Evolutionary conservation across 768 basidiomycete species (phyloP), one percentile per base, ranked within the genome.

Genomic region (Sarcomyxa edulis): DNA sequence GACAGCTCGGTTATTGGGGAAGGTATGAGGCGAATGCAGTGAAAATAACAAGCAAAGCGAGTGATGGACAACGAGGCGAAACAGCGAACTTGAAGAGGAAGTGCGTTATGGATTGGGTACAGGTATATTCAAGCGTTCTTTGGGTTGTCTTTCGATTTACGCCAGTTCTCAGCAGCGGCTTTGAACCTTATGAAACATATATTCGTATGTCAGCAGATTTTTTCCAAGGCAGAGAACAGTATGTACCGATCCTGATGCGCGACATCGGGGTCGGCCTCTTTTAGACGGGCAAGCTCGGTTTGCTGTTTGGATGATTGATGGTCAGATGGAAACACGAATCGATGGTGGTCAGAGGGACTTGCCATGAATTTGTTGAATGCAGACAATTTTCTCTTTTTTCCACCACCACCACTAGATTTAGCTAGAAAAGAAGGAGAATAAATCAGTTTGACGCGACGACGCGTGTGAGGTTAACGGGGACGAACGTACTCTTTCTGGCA

Each of bases 281-380:
- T 88, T 57, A 89, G 69, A 41, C 83, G 80, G 23, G 80, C 78
- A 71, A 88, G 78, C 57, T 88, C 85, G 15, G 72, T 65, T 70
- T 85, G 77, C 83, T 87, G 24, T 15, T 11, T 15, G 33, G 19
- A 21, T 30, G n/a, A 32, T 3, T n/a, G 11, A 12, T 12, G 21
- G 7, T 31, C 33, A 14, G 29, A 31, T 2, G 11, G 7, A 22
- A 32, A 11, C 16, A 30, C 12, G 16, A 36, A 25, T 35, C 23
- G 29, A 21, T 18, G n/a, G n/a, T 35, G n/a, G n/a, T n/a, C n/a
- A n/a, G n/a, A n/a, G 10, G 12, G 7, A 24, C 64, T 40, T 44
- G 71, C 73, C 71, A 76, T 73, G 57, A 82, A 90, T 57, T 81
- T 84, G 57, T 89, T 89, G 62, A 84, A 90, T 10, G 75, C 71